Conservation (phyloP, 2,329 filamentous ascomycete species). For the Aspergillus aculeatus region DNA sequence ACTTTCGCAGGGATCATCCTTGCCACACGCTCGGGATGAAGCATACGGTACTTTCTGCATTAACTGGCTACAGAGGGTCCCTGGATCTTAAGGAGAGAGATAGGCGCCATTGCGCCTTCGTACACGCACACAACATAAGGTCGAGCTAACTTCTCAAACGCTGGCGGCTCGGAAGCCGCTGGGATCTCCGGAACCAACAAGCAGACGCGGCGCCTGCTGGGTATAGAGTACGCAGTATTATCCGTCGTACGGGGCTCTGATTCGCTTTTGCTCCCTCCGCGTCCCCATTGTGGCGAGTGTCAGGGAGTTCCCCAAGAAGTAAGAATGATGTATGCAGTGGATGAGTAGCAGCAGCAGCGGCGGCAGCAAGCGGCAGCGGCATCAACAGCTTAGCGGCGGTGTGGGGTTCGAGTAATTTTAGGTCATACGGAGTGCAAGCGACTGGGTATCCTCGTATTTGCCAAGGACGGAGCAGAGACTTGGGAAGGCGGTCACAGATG, state of each 20-base stretch:
- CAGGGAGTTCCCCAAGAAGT: background rate
- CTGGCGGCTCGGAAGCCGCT: background rate
- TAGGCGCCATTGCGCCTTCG: background rate
- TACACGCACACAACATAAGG: background rate
- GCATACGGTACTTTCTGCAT: too few species aligned
- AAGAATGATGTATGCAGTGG: conserved; percentile 8
- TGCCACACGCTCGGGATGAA: background rate
- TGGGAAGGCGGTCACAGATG: background rate
- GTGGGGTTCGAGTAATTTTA: background rate
- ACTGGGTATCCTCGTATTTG: background rate
- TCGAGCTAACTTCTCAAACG: background rate
- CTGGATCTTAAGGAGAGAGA: background rate
- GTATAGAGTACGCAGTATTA: too few species aligned
- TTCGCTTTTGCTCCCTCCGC: background rate
- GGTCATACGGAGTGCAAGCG: background rate
- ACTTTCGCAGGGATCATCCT: background rate
- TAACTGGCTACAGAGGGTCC: background rate
- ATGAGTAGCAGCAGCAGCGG: background rate
- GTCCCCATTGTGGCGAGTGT: conserved; percentile 8
- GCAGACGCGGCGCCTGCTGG: background rate
- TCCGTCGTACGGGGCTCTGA: too few species aligned
- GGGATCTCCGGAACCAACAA: background rate
- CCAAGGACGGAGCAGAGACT: background rate
- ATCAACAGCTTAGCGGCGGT: background rate
- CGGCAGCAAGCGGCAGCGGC: too few species aligned